Conservation (phyloP, 73 alveolate genomes). For the Effrenium voratum region DNA sequence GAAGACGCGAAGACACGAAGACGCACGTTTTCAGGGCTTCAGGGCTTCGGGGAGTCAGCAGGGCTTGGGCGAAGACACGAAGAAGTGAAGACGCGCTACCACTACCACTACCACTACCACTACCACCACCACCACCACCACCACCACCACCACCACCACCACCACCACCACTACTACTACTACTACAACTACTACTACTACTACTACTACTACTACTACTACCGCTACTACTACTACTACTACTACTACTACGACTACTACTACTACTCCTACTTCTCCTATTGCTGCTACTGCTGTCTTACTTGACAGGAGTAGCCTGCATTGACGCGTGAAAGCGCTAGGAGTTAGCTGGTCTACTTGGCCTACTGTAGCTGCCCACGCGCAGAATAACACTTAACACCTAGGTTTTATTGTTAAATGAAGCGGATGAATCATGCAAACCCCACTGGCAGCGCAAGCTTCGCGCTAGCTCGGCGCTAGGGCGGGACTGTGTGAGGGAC, state of each 20-base stretch:
- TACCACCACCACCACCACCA: neutral
- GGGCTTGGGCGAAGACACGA: neutral
- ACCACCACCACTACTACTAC: neutral
- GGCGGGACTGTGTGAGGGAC: too few relatives aligned
- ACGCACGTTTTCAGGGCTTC: too few relatives aligned
- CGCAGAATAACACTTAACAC: too few relatives aligned
- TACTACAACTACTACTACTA: neutral
- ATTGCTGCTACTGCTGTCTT: neutral
- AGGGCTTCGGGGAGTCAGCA: neutral
- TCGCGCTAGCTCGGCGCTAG: too few relatives aligned
- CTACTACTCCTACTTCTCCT: neutral
- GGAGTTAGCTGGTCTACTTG: too few relatives aligned
- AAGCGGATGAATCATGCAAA: too few relatives aligned
- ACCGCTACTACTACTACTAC: neutral
- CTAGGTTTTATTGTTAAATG: too few relatives aligned
- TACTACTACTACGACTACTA: neutral
- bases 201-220: neutral
- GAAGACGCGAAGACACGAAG: too few relatives aligned
- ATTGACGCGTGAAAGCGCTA: too few relatives aligned
- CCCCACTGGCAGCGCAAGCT: too few relatives aligned
- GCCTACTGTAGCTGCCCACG: too few relatives aligned
- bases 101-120: neutral
- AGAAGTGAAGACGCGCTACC: neutral
- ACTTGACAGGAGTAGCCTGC: too few relatives aligned
- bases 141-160: neutral